These are phyloP conservation scores for Canariomyces notabilis DNA, from an alignment of 2,329 filamentous ascomycete species.

Conservation along the genomic window DNA sequence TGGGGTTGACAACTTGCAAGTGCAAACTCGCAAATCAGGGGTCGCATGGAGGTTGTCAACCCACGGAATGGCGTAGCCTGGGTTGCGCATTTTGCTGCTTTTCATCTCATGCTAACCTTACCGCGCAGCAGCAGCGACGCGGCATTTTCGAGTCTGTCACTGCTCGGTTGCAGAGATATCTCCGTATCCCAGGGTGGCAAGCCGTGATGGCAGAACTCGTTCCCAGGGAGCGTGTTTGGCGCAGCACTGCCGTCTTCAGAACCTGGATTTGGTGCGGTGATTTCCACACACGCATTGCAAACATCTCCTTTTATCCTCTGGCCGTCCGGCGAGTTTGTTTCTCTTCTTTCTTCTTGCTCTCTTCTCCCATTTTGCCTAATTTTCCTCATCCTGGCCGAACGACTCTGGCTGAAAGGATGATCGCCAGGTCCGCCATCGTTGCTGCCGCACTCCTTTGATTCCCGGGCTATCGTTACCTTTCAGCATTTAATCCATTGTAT, in stretches of 20 bases:
- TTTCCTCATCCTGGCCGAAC: constrained; percentile 7
- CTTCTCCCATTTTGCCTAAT: constrained; percentile 23
- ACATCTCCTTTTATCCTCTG: constrained; percentile 12
- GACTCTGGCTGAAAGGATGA: constrained; percentile 27
- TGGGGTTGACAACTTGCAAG: background rate
- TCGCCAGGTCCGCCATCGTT: constrained; percentile 19
- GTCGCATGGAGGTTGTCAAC: background rate
- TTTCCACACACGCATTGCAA: constrained; percentile 3
- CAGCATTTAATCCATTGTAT: constrained; percentile 6
- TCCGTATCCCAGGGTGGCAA: background rate
- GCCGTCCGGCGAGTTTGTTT: constrained; percentile 17
- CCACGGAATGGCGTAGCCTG: background rate
- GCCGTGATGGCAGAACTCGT: background rate
- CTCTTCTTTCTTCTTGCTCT: constrained; percentile 15
- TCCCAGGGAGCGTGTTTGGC: too few relatives aligned
- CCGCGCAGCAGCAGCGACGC: background rate
- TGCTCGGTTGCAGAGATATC: background rate
- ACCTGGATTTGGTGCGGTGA: background rate
- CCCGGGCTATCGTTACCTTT: constrained; percentile 19
- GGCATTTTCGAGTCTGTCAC: background rate
- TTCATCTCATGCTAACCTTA: background rate
- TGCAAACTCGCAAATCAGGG: background rate
- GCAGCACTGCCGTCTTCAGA: background rate
- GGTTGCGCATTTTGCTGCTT: too few relatives aligned
- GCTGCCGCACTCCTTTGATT: constrained; percentile 15